Conservation (phyloP, 768 basidiomycete genomes). For the Lactarius indigo region DNA sequence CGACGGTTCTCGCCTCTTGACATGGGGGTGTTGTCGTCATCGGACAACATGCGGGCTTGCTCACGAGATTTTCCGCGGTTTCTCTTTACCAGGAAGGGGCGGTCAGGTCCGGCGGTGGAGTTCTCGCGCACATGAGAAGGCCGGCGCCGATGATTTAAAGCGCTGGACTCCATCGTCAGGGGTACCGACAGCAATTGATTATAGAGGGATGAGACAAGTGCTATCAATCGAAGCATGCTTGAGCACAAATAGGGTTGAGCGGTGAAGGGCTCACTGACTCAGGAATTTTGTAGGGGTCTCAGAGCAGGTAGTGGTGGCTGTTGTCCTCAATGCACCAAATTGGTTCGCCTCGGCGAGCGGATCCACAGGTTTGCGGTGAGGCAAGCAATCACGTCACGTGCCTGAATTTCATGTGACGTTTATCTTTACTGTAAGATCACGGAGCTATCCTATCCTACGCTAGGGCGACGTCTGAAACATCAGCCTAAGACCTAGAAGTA, state of each 20-base stretch:
- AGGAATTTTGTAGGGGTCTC: background rate
- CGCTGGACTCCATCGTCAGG: conserved; percentile 14
- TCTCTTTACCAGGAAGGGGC: conserved; percentile 15
- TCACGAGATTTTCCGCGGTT: conserved; percentile 20
- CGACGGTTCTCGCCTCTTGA: conserved; percentile 16
- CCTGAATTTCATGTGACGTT: background rate
- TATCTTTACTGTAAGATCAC: too few species aligned
- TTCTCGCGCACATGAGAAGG: conserved; percentile 16
- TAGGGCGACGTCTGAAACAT: background rate
- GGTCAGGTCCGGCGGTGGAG: conserved; percentile 2
- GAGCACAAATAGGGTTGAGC: background rate
- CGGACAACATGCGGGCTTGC: conserved; percentile 7
- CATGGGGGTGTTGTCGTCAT: conserved; percentile 16
- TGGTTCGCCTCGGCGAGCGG: too few species aligned
- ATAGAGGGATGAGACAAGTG: background rate
- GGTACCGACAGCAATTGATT: background rate
- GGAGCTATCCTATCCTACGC: background rate
- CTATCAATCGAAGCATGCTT: conserved; percentile 4
- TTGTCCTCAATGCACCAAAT: background rate
- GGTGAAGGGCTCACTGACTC: background rate
- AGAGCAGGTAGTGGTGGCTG: background rate
- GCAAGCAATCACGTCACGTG: background rate
- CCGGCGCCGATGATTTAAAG: conserved; percentile 2
- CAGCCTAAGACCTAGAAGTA: background rate
- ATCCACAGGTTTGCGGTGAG: too few species aligned